Base-by-base conservation (phyloP, 345 rosid species). In the Punica granatum region DNA sequence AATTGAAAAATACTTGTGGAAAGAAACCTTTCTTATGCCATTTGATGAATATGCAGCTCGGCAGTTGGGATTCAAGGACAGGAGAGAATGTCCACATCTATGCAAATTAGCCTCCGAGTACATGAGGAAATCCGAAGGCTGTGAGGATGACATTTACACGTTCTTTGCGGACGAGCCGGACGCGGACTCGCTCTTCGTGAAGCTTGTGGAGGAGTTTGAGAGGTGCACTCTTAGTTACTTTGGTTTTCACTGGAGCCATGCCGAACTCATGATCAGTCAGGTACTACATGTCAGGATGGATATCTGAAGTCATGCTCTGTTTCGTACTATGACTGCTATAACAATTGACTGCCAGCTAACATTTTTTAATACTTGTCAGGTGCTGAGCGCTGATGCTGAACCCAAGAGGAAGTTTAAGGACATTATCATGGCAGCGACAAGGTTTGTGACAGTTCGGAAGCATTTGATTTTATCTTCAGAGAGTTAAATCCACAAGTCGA, bases 211-310 rank as follows among this genome's bases (percentile, higher is more conserved):
- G 73, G 99, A 94, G 77, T 77, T 94, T 33, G 96, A 94, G 71
- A 85, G 95, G 76, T 94, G 99, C 66, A 94, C 85, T 36, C 88
- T 94, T 9, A 91, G 90, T 66, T 94, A 94, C 75, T 94, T 91
- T 75, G 96, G 91, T 0, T 91, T 76, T 67, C 95, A 91, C 58
- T 94, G 99, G 97, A 82, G 77, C 63, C 90, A 86, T 42, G 88
- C 89, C 25, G 86, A 88, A 70, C 79, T 80, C 60, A 78, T 88
- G 83, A 82, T 93, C 75, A 86, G 82, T 70, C 92, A 93, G 96
- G 97, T 90, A 46, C 18, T 11, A 56, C 28, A n/a, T 44, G 21
- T 44, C 13, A 18, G 49, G 49, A 10, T 37, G 7, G 42, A 37
- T 37, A n/a, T n/a, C n/a, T n/a, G n/a, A n/a, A n/a, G n/a, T n/a